Conservation (phyloP, 305 asterid genomes). For the Withania somnifera region DNA sequence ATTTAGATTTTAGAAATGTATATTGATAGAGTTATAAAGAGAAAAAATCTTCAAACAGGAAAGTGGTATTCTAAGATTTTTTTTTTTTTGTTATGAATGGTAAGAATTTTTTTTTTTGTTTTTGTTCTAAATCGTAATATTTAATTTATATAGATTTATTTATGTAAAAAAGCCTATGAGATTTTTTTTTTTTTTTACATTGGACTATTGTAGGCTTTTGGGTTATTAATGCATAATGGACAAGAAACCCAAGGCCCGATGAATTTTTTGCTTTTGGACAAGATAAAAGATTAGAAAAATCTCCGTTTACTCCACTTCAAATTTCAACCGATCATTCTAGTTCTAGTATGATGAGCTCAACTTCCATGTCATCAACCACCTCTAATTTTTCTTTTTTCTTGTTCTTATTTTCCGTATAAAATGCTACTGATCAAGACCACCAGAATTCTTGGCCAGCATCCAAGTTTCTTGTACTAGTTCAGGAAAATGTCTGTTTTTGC, state of each 20-base stretch:
- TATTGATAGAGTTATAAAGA: too few species aligned
- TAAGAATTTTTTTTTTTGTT: too few species aligned
- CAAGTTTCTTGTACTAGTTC: conserved; percentile 12
- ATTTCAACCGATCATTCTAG: conserved; percentile 60
- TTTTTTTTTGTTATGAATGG: too few species aligned
- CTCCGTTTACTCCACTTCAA: conserved; percentile 15
- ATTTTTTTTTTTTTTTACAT: too few species aligned
- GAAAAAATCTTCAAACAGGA: too few species aligned
- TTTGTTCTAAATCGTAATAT: too few species aligned
- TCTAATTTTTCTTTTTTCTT: background rate
- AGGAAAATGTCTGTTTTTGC: conserved; percentile 48
- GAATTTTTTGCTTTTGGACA: background rate
- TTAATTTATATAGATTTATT: too few species aligned
- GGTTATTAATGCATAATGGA: background rate
- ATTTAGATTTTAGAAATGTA: too few species aligned
- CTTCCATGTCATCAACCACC: conserved; percentile 14
- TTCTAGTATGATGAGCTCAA: conserved; percentile 26
- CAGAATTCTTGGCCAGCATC: background rate
- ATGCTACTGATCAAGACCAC: conserved; percentile 13
- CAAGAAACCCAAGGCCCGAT: background rate
- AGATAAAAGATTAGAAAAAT: conserved; percentile 12
- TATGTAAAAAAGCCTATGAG: too few species aligned
- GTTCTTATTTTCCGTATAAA: conserved; percentile 2
- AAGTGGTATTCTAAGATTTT: too few species aligned
- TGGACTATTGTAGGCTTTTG: too few species aligned